phyloP scores from a whole-genome alignment of 148 eudicot species.

The Fallopia convolvulus region DNA sequence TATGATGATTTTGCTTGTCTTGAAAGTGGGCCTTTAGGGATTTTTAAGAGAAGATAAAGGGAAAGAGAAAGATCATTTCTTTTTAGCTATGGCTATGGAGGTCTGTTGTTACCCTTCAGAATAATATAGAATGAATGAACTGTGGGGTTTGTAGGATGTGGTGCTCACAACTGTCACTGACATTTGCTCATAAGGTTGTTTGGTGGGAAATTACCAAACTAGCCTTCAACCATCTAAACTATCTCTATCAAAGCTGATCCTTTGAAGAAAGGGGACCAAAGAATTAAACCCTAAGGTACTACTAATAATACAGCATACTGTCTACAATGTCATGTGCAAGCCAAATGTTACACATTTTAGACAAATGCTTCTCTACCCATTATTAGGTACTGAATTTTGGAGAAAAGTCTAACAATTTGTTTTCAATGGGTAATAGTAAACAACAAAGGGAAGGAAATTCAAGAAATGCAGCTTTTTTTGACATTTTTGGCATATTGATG shows the following conservation, averaged over 20 bases:
- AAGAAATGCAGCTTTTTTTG: constrained; percentile 1
- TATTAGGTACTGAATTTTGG: background rate
- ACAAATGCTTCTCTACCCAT: background rate
- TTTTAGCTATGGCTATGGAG: background rate
- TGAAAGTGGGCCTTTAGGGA: background rate
- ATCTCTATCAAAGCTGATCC: background rate
- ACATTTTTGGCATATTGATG: constrained; percentile 1
- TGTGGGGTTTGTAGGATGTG: background rate
- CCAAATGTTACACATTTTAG: background rate
- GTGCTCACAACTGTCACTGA: constrained; percentile 13
- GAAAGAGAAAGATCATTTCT: background rate
- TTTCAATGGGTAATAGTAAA: background rate
- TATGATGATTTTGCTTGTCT: background rate
- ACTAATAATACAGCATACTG: background rate
- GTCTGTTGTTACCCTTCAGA: background rate
- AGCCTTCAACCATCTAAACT: background rate
- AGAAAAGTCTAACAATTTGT: background rate
- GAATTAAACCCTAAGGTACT: constrained; percentile 1
- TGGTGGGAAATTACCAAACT: constrained; percentile 1
- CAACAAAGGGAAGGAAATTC: background rate
- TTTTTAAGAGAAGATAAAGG: background rate
- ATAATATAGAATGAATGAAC: background rate
- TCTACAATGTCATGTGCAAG: background rate
- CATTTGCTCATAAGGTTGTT: constrained; percentile 10
- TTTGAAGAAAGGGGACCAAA: background rate